Evolutionary conservation across 139 green algal genomes (phyloP).

Genomic region (Chlorella ohadii): DNA sequence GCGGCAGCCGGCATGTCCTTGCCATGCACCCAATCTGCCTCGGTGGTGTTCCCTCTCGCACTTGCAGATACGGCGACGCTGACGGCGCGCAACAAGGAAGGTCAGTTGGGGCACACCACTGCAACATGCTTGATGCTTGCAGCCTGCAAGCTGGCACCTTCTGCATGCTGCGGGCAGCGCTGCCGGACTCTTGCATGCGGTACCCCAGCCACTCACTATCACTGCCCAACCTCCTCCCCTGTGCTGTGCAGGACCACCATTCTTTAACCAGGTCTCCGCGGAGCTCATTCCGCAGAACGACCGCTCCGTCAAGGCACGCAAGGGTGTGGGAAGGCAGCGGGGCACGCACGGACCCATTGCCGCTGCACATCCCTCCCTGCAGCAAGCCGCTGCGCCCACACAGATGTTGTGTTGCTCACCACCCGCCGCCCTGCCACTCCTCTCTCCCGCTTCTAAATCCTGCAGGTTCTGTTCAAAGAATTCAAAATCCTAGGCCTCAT

Average conservation of each 20-base stretch:
- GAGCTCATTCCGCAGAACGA: constrained; percentile 70
- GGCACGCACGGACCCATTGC: too few relatives aligned
- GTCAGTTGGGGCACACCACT: too few relatives aligned
- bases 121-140: too few relatives aligned
- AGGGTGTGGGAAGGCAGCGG: background rate
- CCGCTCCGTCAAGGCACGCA: constrained; percentile 58
- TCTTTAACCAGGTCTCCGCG: constrained; percentile 86
- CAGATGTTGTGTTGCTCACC: background rate
- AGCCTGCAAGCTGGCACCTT: too few relatives aligned
- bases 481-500: constrained; percentile 82
- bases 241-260: constrained; percentile 52
- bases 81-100: constrained; percentile 83
- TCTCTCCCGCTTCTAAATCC: background rate
- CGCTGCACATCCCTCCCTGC: background rate
- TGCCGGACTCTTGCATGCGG: too few relatives aligned
- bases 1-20: too few relatives aligned
- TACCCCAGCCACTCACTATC: too few relatives aligned
- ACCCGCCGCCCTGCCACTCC: background rate
- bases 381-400: too few relatives aligned
- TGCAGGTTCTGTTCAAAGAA: constrained; percentile 76
- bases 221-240: too few relatives aligned
- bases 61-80: constrained; percentile 67
- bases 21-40: background rate
- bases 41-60: background rate
- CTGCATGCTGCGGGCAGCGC: too few relatives aligned